phyloP scores from a whole-genome alignment of 2,329 filamentous ascomycete genomes.

The Claviceps purpurea region DNA sequence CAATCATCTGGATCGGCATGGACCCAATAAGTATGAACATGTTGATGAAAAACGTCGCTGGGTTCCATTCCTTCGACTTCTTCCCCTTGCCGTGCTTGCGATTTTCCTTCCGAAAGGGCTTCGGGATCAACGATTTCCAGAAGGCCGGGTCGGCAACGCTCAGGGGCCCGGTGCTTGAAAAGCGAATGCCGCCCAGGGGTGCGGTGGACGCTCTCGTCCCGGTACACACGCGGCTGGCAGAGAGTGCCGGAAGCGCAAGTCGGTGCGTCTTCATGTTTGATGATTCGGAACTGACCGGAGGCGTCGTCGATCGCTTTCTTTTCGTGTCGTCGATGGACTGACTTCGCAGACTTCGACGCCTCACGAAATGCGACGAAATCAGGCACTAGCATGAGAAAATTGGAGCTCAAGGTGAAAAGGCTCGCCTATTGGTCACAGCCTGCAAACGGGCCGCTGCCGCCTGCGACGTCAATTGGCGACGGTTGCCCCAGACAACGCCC shows the following conservation, averaged over 20 bases:
- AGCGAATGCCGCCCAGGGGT: constrained; percentile 9
- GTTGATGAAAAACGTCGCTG: constrained; percentile 68
- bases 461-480: not conserved
- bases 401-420: not conserved
- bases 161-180: constrained; percentile 28
- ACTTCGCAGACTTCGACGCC: not conserved
- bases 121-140: constrained; percentile 59
- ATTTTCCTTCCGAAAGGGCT: constrained; percentile 40
- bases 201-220: not conserved
- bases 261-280: constrained; percentile 8
- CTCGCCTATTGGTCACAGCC: not conserved
- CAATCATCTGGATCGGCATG: constrained; percentile 87
- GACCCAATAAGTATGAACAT: constrained; percentile 84
- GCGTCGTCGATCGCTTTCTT: not conserved
- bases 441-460: not conserved
- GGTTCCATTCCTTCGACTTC: constrained; percentile 55
- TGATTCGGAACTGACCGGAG: too few relatives aligned
- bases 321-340: not conserved
- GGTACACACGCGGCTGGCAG: not conserved
- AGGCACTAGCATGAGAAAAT: too few relatives aligned
- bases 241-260: not conserved
- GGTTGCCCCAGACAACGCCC: constrained; percentile 25
- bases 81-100: constrained; percentile 26
- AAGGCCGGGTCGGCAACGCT: constrained; percentile 44
- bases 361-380: not conserved